phyloP scores from a whole-genome alignment of 352 stramenopile genomes.

The Phytophthora kernoviae region DNA sequence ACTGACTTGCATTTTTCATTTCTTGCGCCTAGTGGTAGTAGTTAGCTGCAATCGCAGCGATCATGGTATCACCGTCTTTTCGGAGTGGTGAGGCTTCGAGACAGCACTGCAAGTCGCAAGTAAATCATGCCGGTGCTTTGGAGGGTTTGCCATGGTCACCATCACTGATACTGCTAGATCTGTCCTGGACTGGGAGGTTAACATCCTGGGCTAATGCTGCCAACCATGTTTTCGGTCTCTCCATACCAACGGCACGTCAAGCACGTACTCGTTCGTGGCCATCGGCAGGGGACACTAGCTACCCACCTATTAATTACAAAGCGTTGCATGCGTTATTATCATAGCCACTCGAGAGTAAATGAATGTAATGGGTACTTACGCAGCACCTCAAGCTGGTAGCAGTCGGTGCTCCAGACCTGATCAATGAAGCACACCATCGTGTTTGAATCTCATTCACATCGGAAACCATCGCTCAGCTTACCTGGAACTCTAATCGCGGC shows the following conservation, averaged over 20 bases:
- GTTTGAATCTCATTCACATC: neutral
- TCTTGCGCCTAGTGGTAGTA: slow-evolving; percentile 15
- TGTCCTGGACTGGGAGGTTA: slow-evolving; percentile 13
- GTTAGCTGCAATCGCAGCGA: slow-evolving; percentile 18
- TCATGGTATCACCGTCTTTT: slow-evolving; percentile 19
- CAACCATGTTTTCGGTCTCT: slow-evolving; percentile 18
- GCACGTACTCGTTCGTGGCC: slow-evolving; percentile 40
- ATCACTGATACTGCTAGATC: neutral
- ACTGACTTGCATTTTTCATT: slow-evolving; percentile 16
- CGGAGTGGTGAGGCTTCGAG: too few relatives aligned
- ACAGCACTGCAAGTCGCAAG: slow-evolving; percentile 40
- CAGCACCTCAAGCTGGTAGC: slow-evolving; percentile 41
- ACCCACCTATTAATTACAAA: slow-evolving; percentile 34
- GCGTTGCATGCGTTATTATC: neutral
- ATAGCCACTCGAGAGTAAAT: neutral
- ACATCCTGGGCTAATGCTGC: slow-evolving; percentile 26
- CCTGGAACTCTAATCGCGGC: slow-evolving; percentile 52
- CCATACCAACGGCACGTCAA: slow-evolving; percentile 45
- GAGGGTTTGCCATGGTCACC: slow-evolving; percentile 1
- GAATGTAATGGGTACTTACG: slow-evolving; percentile 27
- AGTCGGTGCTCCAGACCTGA: slow-evolving; percentile 47
- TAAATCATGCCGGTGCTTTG: slow-evolving; percentile 32
- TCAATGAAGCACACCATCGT: neutral
- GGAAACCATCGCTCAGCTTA: neutral
- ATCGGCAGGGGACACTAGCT: slow-evolving; percentile 43